Evolutionary conservation across 805 yeast genomes (phyloP).

Genomic region (Cyberlindnera mississippiensis): DNA sequence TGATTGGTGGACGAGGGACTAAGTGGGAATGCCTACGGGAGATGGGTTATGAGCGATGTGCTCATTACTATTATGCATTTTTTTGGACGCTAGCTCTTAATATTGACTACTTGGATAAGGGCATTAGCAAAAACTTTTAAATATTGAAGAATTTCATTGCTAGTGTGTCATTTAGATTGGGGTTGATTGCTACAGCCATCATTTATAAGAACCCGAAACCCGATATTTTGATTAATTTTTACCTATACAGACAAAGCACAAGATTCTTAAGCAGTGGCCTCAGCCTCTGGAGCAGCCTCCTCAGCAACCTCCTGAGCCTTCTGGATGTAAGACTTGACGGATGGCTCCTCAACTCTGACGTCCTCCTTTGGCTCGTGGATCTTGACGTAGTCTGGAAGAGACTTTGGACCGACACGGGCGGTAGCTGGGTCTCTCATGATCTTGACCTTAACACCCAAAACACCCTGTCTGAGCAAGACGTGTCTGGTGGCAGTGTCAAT

Average conservation of each 20-base stretch:
- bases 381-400: slow-evolving; percentile 93
- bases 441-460: slow-evolving; percentile 98
- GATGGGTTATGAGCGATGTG: too few species aligned
- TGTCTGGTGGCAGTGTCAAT: slow-evolving; percentile 99
- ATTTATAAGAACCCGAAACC: neutral
- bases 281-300: slow-evolving; percentile 22
- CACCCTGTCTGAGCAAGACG: slow-evolving; percentile 99
- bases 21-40: too few species aligned
- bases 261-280: slow-evolving; percentile 17
- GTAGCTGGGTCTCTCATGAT: slow-evolving; percentile 98
- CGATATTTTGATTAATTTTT: slow-evolving; percentile 1
- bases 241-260: neutral
- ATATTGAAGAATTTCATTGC: too few species aligned
- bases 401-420: slow-evolving; percentile 79
- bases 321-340: slow-evolving; percentile 67
- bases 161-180: too few species aligned
- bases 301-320: slow-evolving; percentile 26
- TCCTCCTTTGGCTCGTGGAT: slow-evolving; percentile 95
- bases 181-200: neutral
- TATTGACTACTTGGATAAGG: too few species aligned
- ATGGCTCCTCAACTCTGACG: slow-evolving; percentile 72
- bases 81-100: too few species aligned
- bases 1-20: too few species aligned
- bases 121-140: too few species aligned
- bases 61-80: too few species aligned